Conservation (phyloP, 352 stramenopile species). For the Pythium folliculosum region DNA sequence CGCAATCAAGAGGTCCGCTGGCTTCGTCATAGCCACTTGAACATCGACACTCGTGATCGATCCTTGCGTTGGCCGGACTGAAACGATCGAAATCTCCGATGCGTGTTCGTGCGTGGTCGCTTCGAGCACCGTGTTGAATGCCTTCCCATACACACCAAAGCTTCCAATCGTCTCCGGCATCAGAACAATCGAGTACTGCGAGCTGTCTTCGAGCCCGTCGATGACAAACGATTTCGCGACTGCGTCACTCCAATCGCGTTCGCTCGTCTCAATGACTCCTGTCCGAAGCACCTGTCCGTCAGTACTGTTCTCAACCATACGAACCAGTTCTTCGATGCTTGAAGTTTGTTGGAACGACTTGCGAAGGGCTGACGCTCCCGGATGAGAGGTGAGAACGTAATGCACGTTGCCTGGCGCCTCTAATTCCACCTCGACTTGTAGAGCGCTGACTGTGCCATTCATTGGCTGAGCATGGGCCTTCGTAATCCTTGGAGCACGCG, state of each 20-base stretch:
- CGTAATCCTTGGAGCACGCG: slow-evolving; percentile 46
- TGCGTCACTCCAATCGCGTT: background rate
- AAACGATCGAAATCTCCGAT: slow-evolving; percentile 44
- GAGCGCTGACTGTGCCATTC: slow-evolving; percentile 50
- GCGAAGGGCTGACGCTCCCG: slow-evolving; percentile 21
- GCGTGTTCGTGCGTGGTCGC: slow-evolving; percentile 66
- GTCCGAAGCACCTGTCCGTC: background rate
- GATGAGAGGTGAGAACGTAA: slow-evolving; percentile 37
- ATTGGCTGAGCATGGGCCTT: slow-evolving; percentile 33
- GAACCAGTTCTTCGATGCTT: slow-evolving; percentile 33
- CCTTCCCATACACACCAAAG: slow-evolving; percentile 56
- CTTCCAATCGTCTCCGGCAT: slow-evolving; percentile 68
- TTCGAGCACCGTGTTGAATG: slow-evolving; percentile 49
- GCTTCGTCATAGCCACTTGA: slow-evolving; percentile 56
- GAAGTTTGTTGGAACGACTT: slow-evolving; percentile 36
- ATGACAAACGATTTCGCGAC: slow-evolving; percentile 24
- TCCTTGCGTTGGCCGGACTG: slow-evolving; percentile 35
- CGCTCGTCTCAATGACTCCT: slow-evolving; percentile 5
- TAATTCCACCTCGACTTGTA: slow-evolving; percentile 48
- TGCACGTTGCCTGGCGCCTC: slow-evolving; percentile 51
- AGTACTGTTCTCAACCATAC: background rate
- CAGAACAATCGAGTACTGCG: slow-evolving; percentile 54
- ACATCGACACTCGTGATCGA: slow-evolving; percentile 46
- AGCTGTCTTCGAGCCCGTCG: slow-evolving; percentile 43
- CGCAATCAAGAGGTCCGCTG: slow-evolving; percentile 52